Conservation (phyloP, 2,329 filamentous ascomycete species). For the Botrytis deweyae region DNA sequence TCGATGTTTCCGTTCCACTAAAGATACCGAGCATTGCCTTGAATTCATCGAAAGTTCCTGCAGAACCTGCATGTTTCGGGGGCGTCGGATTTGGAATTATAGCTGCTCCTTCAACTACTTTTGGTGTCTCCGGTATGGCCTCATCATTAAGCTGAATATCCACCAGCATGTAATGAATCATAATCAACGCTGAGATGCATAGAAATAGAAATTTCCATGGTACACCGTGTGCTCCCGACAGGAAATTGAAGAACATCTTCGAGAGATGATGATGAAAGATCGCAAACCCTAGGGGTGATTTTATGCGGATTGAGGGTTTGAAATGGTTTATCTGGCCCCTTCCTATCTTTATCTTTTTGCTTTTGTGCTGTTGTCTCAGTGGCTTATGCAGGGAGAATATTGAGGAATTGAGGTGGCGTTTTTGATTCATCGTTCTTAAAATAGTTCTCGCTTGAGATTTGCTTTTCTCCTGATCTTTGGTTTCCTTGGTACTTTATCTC, state of each 20-base stretch:
- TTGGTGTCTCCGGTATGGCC: neutral
- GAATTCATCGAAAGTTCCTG: slow-evolving; percentile 23
- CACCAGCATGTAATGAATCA: slow-evolving; percentile 18
- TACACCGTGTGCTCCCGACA: slow-evolving; percentile 6
- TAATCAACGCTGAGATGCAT: slow-evolving; percentile 6
- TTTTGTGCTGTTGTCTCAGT: slow-evolving; percentile 7
- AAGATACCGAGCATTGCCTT: slow-evolving; percentile 18
- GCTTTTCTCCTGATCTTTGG: neutral
- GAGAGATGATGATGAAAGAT: neutral
- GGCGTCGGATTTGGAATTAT: neutral
- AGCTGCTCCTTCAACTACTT: neutral
- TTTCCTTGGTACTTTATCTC: no score
- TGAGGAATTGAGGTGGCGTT: slow-evolving; percentile 16
- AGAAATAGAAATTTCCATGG: slow-evolving; percentile 21
- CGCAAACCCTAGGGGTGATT: neutral
- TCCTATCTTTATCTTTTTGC: neutral
- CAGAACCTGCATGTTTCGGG: neutral
- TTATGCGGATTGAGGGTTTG: neutral
- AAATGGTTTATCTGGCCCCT: slow-evolving; percentile 1
- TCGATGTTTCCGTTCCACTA: neutral
- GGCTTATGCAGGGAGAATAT: slow-evolving; percentile 1
- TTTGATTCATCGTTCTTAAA: neutral
- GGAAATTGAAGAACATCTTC: slow-evolving; percentile 15
- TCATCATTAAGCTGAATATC: slow-evolving; percentile 1
- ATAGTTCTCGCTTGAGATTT: slow-evolving; percentile 8